Percentiles rank a stretch among this genome's conserved stretches.
Conservation (phyloP, 495 filamentous ascomycete genomes). For the Hyaloscypha bicolor region DNA sequence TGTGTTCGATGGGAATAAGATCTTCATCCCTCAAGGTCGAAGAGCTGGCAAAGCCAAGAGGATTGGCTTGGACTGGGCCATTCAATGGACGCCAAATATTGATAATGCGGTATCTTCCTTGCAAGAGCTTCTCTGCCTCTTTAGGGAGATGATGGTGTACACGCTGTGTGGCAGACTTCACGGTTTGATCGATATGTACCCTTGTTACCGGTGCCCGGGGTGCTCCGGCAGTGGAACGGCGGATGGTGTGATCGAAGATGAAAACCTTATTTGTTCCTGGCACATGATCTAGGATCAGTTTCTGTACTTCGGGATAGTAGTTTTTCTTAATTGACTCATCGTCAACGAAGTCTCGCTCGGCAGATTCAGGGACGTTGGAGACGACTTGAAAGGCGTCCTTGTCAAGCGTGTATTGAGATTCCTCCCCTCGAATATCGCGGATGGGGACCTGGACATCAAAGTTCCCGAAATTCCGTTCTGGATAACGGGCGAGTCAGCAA, state of each 20-base stretch:
- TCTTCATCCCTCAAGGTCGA: constrained; percentile 61
- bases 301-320: constrained; percentile 85
- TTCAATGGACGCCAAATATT: constrained; percentile 88
- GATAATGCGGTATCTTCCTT: constrained; percentile 73
- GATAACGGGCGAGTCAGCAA: no score
- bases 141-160: constrained; percentile 64
- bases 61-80: constrained; percentile 67
- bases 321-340: constrained; percentile 62
- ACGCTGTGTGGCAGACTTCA: constrained; percentile 60
- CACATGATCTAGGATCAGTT: constrained; percentile 61
- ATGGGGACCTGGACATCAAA: constrained; percentile 50
- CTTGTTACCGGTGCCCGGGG: constrained; percentile 64
- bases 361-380: constrained; percentile 48
- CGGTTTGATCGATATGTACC: constrained; percentile 86
- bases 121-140: constrained; percentile 57
- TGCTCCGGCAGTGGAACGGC: constrained; percentile 56
- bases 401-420: constrained; percentile 67
- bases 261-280: constrained; percentile 64
- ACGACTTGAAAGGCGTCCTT: constrained; percentile 69
- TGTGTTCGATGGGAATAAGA: constrained; percentile 71
- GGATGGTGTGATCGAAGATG: constrained; percentile 92
- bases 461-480: constrained; percentile 59
- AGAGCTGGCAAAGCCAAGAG: constrained; percentile 72
- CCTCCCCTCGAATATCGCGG: constrained; percentile 67
- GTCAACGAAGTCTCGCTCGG: constrained; percentile 61